Evolutionary conservation across 768 basidiomycete species (phyloP).

Genomic region (Lentinula edodes): DNA sequence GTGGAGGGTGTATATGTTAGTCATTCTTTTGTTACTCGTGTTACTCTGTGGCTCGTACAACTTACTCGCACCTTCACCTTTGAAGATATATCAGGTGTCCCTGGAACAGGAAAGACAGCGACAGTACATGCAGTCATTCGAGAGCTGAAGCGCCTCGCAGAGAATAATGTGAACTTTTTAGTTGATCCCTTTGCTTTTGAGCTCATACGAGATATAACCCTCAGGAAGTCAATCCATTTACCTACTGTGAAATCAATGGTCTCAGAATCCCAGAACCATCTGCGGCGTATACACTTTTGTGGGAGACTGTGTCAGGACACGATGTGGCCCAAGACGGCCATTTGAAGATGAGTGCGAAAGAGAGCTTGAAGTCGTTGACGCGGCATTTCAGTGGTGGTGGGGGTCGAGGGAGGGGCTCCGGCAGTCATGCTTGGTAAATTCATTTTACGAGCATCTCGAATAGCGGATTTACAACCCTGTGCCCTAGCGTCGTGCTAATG

Average conservation of each 20-base stretch:
- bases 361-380: slow-evolving; percentile 75
- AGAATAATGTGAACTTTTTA: slow-evolving; percentile 42
- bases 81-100: slow-evolving; percentile 93
- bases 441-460: slow-evolving; percentile 16
- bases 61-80: slow-evolving; percentile 1
- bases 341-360: slow-evolving; percentile 67
- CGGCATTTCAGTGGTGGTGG: slow-evolving; percentile 68
- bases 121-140: slow-evolving; percentile 92
- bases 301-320: slow-evolving; percentile 88
- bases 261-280: slow-evolving; percentile 88
- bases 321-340: slow-evolving; percentile 58
- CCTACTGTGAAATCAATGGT: slow-evolving; percentile 97
- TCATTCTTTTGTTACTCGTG: slow-evolving; percentile 7
- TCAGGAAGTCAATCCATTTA: slow-evolving; percentile 91
- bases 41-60: not conserved
- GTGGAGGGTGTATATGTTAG: slow-evolving; percentile 94
- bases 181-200: not conserved
- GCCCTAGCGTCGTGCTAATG: slow-evolving; percentile 85
- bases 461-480: not conserved
- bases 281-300: slow-evolving; percentile 88
- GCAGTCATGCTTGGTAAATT: slow-evolving; percentile 77
- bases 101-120: slow-evolving; percentile 98
- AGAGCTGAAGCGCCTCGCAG: slow-evolving; percentile 85
- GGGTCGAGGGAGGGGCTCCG: slow-evolving; percentile 58
- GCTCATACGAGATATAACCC: not conserved